Evolutionary conservation across 1,284 basidiomycete species (phyloP).

Genomic region (Ustilago bromivora): DNA sequence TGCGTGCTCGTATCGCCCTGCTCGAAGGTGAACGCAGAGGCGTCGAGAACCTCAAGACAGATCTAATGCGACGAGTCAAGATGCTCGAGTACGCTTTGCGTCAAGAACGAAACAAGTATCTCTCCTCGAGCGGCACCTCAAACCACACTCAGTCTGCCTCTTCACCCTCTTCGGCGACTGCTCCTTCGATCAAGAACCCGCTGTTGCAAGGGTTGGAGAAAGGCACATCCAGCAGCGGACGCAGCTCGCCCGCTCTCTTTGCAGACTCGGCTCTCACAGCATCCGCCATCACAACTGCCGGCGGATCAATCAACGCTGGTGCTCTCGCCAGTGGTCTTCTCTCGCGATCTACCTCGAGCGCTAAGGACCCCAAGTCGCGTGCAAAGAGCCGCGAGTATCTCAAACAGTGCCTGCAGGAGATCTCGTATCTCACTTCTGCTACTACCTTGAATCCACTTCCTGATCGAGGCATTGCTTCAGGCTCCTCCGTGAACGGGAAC

Average conservation of each 20-base stretch:
- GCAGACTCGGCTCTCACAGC: conserved; percentile 24
- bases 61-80: conserved; percentile 94
- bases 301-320: conserved; percentile 26
- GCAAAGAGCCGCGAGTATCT: conserved; percentile 95
- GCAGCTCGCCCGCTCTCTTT: conserved; percentile 55
- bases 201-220: conserved; percentile 52
- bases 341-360: conserved; percentile 67
- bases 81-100: conserved; percentile 90
- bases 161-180: conserved; percentile 33
- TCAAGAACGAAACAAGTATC: conserved; percentile 76
- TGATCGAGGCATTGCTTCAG: conserved; percentile 46
- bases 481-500: conserved; percentile 30
- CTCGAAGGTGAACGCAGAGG: conserved; percentile 95
- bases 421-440: conserved; percentile 94
- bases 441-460: conserved; percentile 93
- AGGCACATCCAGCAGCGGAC: conserved; percentile 48
- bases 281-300: conserved; percentile 27
- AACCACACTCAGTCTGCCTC: conserved; percentile 22
- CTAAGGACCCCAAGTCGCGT: conserved; percentile 90
- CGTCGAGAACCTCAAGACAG: conserved; percentile 95
- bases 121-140: conserved; percentile 29
- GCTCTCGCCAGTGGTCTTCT: conserved; percentile 29
- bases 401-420: conserved; percentile 98
- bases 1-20: conserved; percentile 97
- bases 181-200: conserved; percentile 43